Base-by-base conservation (phyloP, 148 eudicot genomes). In the Camellia sinensis region DNA sequence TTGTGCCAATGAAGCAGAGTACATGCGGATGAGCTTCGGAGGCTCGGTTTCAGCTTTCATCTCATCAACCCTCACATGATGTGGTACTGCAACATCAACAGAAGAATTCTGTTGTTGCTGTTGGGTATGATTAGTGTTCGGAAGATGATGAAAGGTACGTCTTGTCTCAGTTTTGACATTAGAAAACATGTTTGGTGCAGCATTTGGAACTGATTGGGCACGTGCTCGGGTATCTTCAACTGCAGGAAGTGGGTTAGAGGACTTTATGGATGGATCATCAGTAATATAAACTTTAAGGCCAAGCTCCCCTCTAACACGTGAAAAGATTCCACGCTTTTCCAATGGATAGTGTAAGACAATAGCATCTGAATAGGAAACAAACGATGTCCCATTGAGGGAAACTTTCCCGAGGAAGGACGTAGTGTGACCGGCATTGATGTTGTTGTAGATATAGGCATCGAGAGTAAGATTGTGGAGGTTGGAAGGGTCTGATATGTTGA, bases 311-410 rank as follows among this genome's bases (percentile, higher is more conserved):
- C 86, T 86, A 1, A 95, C 92, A 19, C 90, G 94, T 2, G 97
- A 93, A 75, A 95, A 95, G 46, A 95, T 88, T 13, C 99, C 91
- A 19, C 97, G 93, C 80, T 95, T 95, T 69, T 93, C 95, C 19
- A 95, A 73, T 21, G 97, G 99, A 73, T 95, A 95, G 79, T 95
- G 99, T 69, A 93, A 82, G 64, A 90, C 92, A 77, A 95, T 97
- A 21, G 97, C 86, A 81, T 95, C 99, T 7, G 92, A 87, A 52
- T 88, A 84, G 41, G 97, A 89, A 48, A 93, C 97, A 84, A 93
- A 95, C 50, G 99, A 93, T 79, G 97, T 92, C 65, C 99, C 99
- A 22, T 80, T 89, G 40, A 95, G 80, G 75, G 89, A 87, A 40
- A 92, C 93, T 78, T 93, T 95, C 41, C 99, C 99, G 19, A 95